Evolutionary conservation across 345 rosid genomes (phyloP).

Genomic region (Camelina sativa): DNA sequence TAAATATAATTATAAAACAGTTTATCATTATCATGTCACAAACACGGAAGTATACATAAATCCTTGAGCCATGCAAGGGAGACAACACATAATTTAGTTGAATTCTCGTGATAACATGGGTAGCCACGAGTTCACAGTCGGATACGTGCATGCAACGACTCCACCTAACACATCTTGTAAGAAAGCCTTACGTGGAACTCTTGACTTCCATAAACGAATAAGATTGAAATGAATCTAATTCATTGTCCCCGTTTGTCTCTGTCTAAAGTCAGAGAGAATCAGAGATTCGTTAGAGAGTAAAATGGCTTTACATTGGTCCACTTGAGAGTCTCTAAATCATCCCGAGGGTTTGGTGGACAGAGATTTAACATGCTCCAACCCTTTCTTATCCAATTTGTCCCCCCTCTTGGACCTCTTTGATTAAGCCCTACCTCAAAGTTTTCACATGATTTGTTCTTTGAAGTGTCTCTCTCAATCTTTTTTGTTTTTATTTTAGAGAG

Average conservation of each 20-base stretch:
- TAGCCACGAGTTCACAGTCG: conserved; percentile 27
- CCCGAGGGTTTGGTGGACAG: conserved; percentile 32
- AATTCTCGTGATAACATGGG: conserved; percentile 21
- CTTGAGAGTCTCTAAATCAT: conserved; percentile 24
- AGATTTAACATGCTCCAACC: conserved; percentile 45
- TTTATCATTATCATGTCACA: conserved; percentile 19
- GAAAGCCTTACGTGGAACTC: conserved; percentile 36
- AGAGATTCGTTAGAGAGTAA: conserved; percentile 25
- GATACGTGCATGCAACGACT: conserved; percentile 38
- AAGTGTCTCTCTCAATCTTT: conserved; percentile 37
- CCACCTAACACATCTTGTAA: conserved; percentile 33
- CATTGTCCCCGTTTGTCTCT: conserved; percentile 39
- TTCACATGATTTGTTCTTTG: conserved; percentile 43
- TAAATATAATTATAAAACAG: conserved; percentile 12
- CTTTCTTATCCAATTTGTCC: conserved; percentile 42
- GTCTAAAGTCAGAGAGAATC: conserved; percentile 39
- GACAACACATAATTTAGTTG: neutral
- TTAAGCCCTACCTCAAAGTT: conserved; percentile 21
- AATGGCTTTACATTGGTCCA: conserved; percentile 39
- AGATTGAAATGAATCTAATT: conserved; percentile 37
- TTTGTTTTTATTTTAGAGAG: neutral
- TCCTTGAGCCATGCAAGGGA: conserved; percentile 30
- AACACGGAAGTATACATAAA: conserved; percentile 29
- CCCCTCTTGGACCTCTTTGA: neutral
- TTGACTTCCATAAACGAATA: conserved; percentile 36